A percentile compares a stretch with the other conserved stretches of the same genome.
phyloP scores from a whole-genome alignment of 306 rosid species.

The Cicer cuneatum region DNA sequence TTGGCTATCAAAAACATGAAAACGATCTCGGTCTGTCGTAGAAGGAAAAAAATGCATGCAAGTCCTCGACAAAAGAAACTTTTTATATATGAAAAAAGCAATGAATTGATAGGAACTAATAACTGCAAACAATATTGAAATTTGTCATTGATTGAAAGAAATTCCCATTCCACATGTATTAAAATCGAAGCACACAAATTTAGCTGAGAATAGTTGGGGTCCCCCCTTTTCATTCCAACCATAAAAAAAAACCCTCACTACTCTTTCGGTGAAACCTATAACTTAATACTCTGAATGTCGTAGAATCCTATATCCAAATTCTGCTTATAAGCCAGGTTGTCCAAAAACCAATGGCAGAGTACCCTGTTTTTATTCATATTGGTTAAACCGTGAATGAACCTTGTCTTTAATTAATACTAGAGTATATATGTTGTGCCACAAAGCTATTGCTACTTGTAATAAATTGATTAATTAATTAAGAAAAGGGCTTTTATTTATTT shows the following conservation, averaged over 20 bases:
- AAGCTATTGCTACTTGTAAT: constrained; percentile 16
- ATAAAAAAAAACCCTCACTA: background rate
- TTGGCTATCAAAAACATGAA: background rate
- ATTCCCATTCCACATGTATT: constrained; percentile 19
- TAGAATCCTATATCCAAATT: constrained; percentile 26
- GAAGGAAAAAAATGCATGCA: constrained; percentile 27
- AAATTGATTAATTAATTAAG: background rate
- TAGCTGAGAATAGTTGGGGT: constrained; percentile 26
- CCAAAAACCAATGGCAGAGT: constrained; percentile 13
- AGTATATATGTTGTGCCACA: constrained; percentile 7
- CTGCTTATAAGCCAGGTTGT: constrained; percentile 26
- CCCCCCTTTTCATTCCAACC: constrained; percentile 13
- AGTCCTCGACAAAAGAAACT: constrained; percentile 22
- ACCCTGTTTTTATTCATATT: constrained; percentile 19
- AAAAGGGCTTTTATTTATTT: background rate
- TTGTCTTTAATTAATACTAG: constrained; percentile 37
- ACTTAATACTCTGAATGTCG: constrained; percentile 37
- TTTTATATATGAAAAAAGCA: constrained; percentile 11
- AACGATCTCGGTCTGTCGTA: background rate
- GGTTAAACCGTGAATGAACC: constrained; percentile 32
- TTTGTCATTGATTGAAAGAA: background rate
- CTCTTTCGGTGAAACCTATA: constrained; percentile 34
- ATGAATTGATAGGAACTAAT: constrained; percentile 16
- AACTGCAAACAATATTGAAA: background rate
- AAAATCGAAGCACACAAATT: background rate